Evolutionary conservation across 805 yeast genomes (phyloP).

Genomic region (Schwanniomyces sp.): DNA sequence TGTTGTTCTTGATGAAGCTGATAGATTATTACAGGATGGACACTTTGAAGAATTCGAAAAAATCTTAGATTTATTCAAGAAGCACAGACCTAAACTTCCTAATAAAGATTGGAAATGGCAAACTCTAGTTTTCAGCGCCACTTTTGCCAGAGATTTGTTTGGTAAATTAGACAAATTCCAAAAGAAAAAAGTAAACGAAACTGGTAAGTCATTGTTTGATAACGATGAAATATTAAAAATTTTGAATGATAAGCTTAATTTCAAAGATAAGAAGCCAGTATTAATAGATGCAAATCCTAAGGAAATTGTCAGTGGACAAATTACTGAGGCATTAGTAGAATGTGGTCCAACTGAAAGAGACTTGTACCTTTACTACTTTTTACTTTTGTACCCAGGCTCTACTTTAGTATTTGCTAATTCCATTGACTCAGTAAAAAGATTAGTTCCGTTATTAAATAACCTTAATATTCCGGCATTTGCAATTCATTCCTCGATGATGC

Average conservation of each 20-base stretch:
- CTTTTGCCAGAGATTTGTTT: conserved; percentile 82
- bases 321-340: conserved; percentile 85
- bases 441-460: conserved; percentile 72
- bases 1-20: conserved; percentile 91
- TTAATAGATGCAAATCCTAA: conserved; percentile 86
- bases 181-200: conserved; percentile 19
- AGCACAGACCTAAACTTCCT: conserved; percentile 44
- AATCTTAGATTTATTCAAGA: conserved; percentile 63
- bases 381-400: conserved; percentile 82
- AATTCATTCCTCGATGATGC: conserved; percentile 92
- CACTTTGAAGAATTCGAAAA: conserved; percentile 90
- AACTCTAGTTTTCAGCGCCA: conserved; percentile 92
- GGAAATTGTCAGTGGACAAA: conserved; percentile 68
- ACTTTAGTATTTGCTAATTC: conserved; percentile 91
- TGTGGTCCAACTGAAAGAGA: conserved; percentile 92
- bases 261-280: conserved; percentile 64
- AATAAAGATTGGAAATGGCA: conserved; percentile 55
- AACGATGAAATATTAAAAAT: conserved; percentile 64
- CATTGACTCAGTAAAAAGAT: conserved; percentile 89
- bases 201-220: conserved; percentile 37
- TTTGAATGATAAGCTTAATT: conserved; percentile 67
- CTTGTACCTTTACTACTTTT: conserved; percentile 82
- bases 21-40: conserved; percentile 90
- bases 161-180: conserved; percentile 57
- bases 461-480: conserved; percentile 70